These are phyloP conservation scores for Afroboletus lepidellus DNA, from an alignment of 1,284 basidiomycete species.

Conservation along the genomic window DNA sequence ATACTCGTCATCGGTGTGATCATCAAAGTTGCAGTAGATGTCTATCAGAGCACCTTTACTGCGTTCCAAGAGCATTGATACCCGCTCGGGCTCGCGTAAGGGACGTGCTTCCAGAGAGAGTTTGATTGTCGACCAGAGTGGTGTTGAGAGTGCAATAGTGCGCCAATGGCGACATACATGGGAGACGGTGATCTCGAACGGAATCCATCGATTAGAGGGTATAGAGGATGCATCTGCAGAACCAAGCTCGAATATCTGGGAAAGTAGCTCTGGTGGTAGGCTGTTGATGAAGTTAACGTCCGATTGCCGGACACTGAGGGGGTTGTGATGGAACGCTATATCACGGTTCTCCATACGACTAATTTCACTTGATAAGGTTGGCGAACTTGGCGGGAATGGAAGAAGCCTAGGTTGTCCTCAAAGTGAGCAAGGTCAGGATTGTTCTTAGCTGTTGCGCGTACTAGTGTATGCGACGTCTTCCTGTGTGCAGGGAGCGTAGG, in stretches of 20 bases:
- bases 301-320: conserved; percentile 20
- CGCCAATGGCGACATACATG: background rate
- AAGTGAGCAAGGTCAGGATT: no score
- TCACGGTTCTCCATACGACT: no score
- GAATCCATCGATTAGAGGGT: background rate
- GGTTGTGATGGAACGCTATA: background rate
- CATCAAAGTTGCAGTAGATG: background rate
- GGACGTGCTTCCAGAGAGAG: background rate
- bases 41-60: background rate
- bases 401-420: no score
- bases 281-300: conserved; percentile 21
- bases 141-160: background rate
- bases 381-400: no score
- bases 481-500: no score
- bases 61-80: background rate
- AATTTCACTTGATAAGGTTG: no score
- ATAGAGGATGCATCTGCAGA: no score
- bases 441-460: no score
- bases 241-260: conserved; percentile 26
- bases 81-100: background rate
- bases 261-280: conserved; percentile 31
- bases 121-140: background rate
- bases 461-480: no score
- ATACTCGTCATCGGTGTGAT: background rate
- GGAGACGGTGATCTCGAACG: background rate